Evolutionary conservation across 495 filamentous ascomycete species (phyloP).

Genomic region (Niebla homalea): DNA sequence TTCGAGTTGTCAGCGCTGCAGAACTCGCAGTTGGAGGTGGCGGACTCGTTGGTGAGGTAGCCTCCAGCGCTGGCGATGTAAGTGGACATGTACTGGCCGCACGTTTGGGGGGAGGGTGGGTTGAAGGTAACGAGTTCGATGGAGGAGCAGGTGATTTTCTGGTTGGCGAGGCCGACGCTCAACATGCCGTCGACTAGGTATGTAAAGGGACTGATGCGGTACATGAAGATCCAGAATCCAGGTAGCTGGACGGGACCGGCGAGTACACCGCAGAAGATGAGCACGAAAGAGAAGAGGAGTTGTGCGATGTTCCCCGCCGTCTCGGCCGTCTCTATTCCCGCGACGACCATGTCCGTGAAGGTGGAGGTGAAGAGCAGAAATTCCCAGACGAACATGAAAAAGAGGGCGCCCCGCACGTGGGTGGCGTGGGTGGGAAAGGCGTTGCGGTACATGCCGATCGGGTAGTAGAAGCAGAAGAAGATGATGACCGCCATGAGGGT

Average conservation of each 20-base stretch:
- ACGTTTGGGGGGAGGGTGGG: slow-evolving; percentile 40
- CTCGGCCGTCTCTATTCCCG: slow-evolving; percentile 52
- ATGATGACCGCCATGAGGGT: slow-evolving; percentile 53
- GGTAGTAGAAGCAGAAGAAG: slow-evolving; percentile 71
- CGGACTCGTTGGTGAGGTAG: slow-evolving; percentile 37
- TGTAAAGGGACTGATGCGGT: slow-evolving; percentile 61
- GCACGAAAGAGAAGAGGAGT: slow-evolving; percentile 50
- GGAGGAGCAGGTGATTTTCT: slow-evolving; percentile 40
- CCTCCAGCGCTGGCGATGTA: slow-evolving; percentile 38
- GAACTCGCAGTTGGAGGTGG: slow-evolving; percentile 42
- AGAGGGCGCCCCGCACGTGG: slow-evolving; percentile 46
- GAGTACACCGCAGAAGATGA: slow-evolving; percentile 66
- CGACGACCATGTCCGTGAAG: slow-evolving; percentile 48
- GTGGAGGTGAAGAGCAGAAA: slow-evolving; percentile 39
- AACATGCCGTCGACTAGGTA: slow-evolving; percentile 55
- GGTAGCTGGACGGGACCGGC: slow-evolving; percentile 47
- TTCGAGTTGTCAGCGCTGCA: slow-evolving; percentile 47
- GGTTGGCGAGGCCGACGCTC: slow-evolving; percentile 48
- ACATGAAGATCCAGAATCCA: slow-evolving; percentile 79
- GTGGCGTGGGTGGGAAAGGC: slow-evolving; percentile 43
- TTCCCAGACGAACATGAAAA: slow-evolving; percentile 44
- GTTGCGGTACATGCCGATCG: slow-evolving; percentile 62
- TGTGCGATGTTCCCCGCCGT: slow-evolving; percentile 53
- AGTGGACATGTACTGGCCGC: slow-evolving; percentile 39
- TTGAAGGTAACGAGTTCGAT: slow-evolving; percentile 47